These are phyloP conservation scores for Dioszegia hungarica DNA, from an alignment of 768 basidiomycete genomes.

Conservation along the genomic window DNA sequence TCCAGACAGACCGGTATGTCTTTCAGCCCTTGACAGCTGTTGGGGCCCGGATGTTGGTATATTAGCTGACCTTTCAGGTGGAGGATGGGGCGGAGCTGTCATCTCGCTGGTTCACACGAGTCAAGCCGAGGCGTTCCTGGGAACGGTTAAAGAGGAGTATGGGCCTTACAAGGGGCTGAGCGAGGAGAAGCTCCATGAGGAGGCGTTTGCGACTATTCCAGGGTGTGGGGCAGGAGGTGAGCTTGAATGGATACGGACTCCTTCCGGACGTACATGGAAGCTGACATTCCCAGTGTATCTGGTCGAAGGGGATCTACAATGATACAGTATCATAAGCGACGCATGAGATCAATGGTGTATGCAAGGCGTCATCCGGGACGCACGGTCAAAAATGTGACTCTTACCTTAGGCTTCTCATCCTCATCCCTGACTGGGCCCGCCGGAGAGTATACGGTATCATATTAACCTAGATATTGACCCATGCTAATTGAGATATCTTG, in stretches of 20 bases:
- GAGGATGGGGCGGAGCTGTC: conserved; percentile 88
- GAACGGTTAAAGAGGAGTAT: conserved; percentile 60
- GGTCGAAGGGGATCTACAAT: conserved; percentile 2
- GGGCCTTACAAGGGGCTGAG: conserved; percentile 61
- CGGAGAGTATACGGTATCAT: no score
- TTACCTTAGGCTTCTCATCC: no score
- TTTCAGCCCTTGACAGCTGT: background rate
- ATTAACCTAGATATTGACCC: no score
- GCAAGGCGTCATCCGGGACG: no score
- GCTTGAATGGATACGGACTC: conserved; percentile 36
- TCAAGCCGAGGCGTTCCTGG: conserved; percentile 62
- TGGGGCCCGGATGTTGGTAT: no score
- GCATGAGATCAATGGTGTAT: background rate
- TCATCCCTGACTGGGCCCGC: no score
- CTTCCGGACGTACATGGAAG: background rate
- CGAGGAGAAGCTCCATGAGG: conserved; percentile 60
- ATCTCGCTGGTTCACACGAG: conserved; percentile 71
- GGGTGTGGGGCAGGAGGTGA: conserved; percentile 75
- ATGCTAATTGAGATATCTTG: no score
- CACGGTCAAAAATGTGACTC: no score
- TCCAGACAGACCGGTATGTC: conserved; percentile 71
- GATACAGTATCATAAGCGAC: no score
- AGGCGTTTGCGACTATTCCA: conserved; percentile 76
- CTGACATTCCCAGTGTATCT: background rate
- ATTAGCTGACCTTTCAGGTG: conserved; percentile 53